Evolutionary conservation across 371 early-diverging fungal species (phyloP).

Genomic region (Actinomucor elegans): DNA sequence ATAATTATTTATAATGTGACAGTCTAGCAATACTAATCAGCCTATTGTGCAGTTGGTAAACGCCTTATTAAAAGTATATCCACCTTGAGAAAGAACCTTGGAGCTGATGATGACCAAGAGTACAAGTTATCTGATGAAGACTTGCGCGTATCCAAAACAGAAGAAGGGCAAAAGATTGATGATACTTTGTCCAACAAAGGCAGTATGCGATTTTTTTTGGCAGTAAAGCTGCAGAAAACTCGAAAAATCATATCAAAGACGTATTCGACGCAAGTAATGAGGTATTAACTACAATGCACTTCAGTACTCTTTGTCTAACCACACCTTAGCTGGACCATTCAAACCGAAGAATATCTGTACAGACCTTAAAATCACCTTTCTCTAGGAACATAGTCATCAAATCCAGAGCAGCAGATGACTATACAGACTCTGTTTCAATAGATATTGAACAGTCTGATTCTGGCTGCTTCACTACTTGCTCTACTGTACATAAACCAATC

Average conservation of each 20-base stretch:
- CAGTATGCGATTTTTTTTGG: background rate
- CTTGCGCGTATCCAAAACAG: too few species aligned
- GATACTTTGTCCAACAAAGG: background rate
- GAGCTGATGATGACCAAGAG: background rate
- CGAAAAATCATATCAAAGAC: constrained; percentile 2
- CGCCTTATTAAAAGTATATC: constrained; percentile 20
- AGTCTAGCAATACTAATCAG: too few species aligned
- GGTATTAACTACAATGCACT: background rate
- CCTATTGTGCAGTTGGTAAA: constrained; percentile 17
- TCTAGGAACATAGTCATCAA: constrained; percentile 13
- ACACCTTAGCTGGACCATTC: background rate
- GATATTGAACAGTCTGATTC: constrained; percentile 7
- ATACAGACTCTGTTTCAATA: too few species aligned
- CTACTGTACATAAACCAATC: constrained; percentile 1
- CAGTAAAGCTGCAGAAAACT: background rate
- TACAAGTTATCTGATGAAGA: too few species aligned
- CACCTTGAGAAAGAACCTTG: constrained; percentile 8
- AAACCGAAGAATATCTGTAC: constrained; percentile 18
- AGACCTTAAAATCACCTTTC: constrained; percentile 23
- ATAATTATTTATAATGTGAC: too few species aligned
- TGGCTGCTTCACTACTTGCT: constrained; percentile 8
- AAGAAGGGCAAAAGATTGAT: constrained; percentile 4
- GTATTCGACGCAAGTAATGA: constrained; percentile 10
- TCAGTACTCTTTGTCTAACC: too few species aligned
- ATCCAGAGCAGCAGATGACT: constrained; percentile 5